phyloP scores from a whole-genome alignment of 1,284 basidiomycete species.

The Microbotryum lychnidis-dioicae region DNA sequence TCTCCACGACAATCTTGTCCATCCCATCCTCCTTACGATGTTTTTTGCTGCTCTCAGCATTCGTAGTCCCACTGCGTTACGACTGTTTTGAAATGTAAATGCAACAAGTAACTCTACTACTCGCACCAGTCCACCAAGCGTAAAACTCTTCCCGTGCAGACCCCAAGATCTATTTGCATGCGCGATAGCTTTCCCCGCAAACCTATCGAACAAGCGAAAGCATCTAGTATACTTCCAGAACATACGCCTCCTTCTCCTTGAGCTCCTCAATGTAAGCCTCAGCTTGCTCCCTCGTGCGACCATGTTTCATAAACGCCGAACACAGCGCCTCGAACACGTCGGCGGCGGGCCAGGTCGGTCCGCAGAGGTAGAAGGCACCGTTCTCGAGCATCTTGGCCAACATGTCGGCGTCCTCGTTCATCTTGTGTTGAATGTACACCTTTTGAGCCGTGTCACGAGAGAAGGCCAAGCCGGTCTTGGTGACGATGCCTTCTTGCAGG shows the following conservation, averaged over 20 bases:
- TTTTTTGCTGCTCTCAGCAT: too few relatives aligned
- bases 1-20: too few relatives aligned
- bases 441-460: constrained; percentile 85
- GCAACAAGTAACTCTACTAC: too few relatives aligned
- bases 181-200: not conserved
- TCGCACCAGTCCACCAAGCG: too few relatives aligned
- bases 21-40: too few relatives aligned
- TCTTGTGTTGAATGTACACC: constrained; percentile 98
- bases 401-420: constrained; percentile 74
- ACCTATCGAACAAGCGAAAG: not conserved
- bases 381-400: constrained; percentile 62
- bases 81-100: too few relatives aligned
- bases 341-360: constrained; percentile 82
- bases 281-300: constrained; percentile 58
- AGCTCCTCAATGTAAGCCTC: constrained; percentile 77
- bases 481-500: constrained; percentile 72
- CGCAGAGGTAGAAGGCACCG: constrained; percentile 89
- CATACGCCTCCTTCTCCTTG: constrained; percentile 96
- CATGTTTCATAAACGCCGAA: constrained; percentile 63
- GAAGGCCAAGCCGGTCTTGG: constrained; percentile 87
- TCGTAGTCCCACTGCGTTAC: too few relatives aligned
- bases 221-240: constrained; percentile 65
- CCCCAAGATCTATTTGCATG: too few relatives aligned
- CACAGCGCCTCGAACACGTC: constrained; percentile 92
- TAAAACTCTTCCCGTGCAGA: too few relatives aligned